These are phyloP conservation scores for Closterium sp. DNA, from an alignment of 139 green algal species.

Conservation along the genomic window DNA sequence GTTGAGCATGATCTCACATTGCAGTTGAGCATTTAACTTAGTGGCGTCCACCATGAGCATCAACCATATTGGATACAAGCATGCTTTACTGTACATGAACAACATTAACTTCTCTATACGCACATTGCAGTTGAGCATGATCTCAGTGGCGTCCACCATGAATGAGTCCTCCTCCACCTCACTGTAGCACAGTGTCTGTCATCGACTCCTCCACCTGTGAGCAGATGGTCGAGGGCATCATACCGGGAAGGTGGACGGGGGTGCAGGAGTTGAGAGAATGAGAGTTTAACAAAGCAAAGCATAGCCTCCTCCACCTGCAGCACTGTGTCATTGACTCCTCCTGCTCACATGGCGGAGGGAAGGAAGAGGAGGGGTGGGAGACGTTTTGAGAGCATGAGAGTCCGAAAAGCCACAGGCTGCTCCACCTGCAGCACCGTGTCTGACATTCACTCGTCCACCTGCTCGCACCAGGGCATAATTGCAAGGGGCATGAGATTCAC, in stretches of 20 bases:
- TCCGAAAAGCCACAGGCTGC: no score
- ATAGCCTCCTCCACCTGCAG: no score
- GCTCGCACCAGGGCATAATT: no score
- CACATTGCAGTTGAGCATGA: background rate
- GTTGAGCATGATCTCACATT: no score
- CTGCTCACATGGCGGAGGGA: no score
- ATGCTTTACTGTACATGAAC: background rate
- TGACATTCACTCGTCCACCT: background rate
- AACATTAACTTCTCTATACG: background rate
- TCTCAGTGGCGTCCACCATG: background rate
- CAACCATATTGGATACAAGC: background rate
- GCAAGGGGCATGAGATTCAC: no score
- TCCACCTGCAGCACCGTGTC: background rate
- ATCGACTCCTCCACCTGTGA: background rate
- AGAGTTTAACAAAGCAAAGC: no score
- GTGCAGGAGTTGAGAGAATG: no score
- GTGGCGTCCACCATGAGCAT: background rate
- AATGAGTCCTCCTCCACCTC: background rate
- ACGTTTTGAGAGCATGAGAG: no score
- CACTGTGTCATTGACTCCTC: no score
- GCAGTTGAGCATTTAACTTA: background rate
- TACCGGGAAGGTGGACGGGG: background rate
- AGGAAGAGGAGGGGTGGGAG: no score
- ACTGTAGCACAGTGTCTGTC: background rate
- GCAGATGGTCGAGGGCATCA: background rate